Evolutionary conservation across 257 asterid genomes (phyloP).

Genomic region (Phtheirospermum japonicum): DNA sequence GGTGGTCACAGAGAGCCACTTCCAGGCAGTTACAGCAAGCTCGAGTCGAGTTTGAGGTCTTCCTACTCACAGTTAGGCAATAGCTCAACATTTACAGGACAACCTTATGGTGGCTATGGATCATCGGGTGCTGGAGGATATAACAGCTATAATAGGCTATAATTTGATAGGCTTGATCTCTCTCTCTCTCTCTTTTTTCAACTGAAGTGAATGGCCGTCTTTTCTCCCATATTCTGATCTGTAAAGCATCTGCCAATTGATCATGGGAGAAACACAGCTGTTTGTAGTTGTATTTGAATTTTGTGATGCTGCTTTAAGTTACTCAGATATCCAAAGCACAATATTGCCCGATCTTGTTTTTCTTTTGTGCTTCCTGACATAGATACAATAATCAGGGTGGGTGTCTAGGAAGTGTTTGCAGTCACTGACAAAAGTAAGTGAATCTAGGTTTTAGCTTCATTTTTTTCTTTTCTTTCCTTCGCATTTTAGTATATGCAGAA

Average conservation of each 20-base stretch:
- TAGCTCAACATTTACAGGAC: slow-evolving; percentile 45
- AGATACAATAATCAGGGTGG: too few relatives aligned
- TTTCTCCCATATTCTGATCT: slow-evolving; percentile 18
- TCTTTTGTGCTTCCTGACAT: too few relatives aligned
- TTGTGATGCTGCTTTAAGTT: slow-evolving; percentile 18
- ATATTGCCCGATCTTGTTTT: too few relatives aligned
- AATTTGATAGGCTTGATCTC: slow-evolving; percentile 16
- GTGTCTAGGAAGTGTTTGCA: too few relatives aligned
- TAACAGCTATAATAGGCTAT: slow-evolving; percentile 53
- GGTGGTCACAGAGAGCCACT: slow-evolving; percentile 46
- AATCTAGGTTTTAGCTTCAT: too few relatives aligned
- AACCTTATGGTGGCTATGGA: slow-evolving; percentile 54
- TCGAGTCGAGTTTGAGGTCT: slow-evolving; percentile 50
- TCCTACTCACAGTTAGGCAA: slow-evolving; percentile 54
- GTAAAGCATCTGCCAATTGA: slow-evolving; percentile 22
- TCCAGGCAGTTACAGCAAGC: slow-evolving; percentile 35
- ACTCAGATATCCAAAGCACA: not conserved
- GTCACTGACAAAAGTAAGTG: too few relatives aligned
- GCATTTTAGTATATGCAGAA: too few relatives aligned
- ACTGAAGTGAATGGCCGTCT: not conserved
- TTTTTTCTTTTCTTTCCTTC: too few relatives aligned
- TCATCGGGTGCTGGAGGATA: slow-evolving; percentile 68
- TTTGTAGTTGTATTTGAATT: slow-evolving; percentile 26
- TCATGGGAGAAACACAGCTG: slow-evolving; percentile 5
- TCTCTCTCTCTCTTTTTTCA: not conserved